Base-by-base conservation (phyloP, 805 yeast species). In the Cyberlindnera saturnus region DNA sequence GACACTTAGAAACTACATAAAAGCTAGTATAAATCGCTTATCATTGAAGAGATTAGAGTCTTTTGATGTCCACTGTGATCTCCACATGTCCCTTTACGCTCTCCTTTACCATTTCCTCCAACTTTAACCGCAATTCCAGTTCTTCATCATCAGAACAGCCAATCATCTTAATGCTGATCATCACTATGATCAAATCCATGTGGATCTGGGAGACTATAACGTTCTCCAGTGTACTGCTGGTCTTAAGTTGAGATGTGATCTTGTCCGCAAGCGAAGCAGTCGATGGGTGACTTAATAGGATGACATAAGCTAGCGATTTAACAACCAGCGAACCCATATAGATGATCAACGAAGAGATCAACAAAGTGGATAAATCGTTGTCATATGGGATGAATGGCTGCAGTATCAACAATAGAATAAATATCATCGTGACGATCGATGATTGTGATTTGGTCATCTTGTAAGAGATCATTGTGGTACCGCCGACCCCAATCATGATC, bases 101-200 rank as follows among this genome's bases (percentile, higher is more conserved):
- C 20, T 65, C 56, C 14, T 60, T 62, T 34, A 63, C 57, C 4
- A 79, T 63, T 7, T 73, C 64, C 34, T 64, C 60, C 3, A 74
- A 62, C 45, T 79, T 79, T 46, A 69, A 71, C 35, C 84, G 59
- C 30, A 85, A 55, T 29, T 69, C 63, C 1, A 77, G 61, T 57
- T 84, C 91, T 37, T 83, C 89, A 43, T 82, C 86, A 48, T 77
- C 77, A 4, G 84, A 75, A 1, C 82, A 85, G n/a, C 90, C 90
- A 38, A 65, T 61, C 83, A 85, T 79, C 17, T 60, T 61, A 3
- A 85, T 50, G 43, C 67, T 71, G 15, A 82, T 48, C 3, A 86
- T 72, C 2, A 81, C 75, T 19, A 85, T 70, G 51, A 71, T 78
- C 4, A 82, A 63, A 45, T 72, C 73, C 56, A 79, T 77, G 56